Conservation (phyloP, 768 basidiomycete genomes). For the Boletus subcaerulescens region DNA sequence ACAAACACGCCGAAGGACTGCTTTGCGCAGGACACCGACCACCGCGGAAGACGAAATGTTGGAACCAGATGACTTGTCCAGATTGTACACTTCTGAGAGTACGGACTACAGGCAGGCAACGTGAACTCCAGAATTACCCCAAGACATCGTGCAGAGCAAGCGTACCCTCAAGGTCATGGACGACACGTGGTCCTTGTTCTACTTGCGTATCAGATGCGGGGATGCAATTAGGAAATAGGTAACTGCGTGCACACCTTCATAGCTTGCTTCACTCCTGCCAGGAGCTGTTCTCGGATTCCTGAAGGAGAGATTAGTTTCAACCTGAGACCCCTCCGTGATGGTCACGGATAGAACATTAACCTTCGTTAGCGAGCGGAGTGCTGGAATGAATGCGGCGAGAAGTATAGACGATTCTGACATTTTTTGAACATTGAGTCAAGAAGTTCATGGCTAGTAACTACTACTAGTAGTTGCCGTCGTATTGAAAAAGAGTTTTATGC, state of each 20-base stretch:
- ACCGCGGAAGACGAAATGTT: slow-evolving; percentile 48
- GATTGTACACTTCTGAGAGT: slow-evolving; percentile 64
- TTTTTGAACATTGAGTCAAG: slow-evolving; percentile 11
- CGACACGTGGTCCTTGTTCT: slow-evolving; percentile 56
- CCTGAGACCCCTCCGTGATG: neutral
- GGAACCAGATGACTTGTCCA: slow-evolving; percentile 54
- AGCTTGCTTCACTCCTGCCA: slow-evolving; percentile 55
- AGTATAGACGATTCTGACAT: slow-evolving; percentile 1
- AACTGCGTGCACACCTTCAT: slow-evolving; percentile 58
- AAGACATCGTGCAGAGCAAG: neutral
- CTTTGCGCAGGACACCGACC: slow-evolving; percentile 55
- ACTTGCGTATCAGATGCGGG: slow-evolving; percentile 6
- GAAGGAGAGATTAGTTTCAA: neutral
- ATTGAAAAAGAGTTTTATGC: neutral
- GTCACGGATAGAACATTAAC: slow-evolving; percentile 6
- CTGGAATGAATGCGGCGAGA: slow-evolving; percentile 13
- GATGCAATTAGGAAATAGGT: neutral
- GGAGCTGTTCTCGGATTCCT: slow-evolving; percentile 56
- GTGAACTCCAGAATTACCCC: neutral
- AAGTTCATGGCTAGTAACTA: slow-evolving; percentile 12
- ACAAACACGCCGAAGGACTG: slow-evolving; percentile 56
- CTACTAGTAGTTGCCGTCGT: too few relatives aligned
- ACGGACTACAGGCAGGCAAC: slow-evolving; percentile 47
- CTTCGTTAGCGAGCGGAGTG: slow-evolving; percentile 17
- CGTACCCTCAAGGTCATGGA: slow-evolving; percentile 60